Conservation (phyloP, 2,329 filamentous ascomycete species). For the Onygenales sp. region DNA sequence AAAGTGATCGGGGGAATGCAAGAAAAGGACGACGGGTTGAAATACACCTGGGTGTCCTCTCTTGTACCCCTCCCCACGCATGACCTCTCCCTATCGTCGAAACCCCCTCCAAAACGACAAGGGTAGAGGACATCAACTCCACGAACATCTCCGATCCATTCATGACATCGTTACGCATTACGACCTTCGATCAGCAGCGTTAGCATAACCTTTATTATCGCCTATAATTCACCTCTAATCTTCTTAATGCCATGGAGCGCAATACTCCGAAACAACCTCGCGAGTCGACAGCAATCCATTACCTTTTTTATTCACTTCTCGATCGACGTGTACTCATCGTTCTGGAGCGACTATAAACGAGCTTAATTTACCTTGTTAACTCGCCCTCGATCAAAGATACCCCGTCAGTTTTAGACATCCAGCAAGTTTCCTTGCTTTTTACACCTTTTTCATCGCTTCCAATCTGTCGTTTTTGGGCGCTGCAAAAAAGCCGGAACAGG, state of each 20-base stretch:
- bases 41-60: neutral
- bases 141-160: constrained; percentile 7
- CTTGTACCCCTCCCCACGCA: neutral
- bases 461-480: neutral
- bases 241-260: constrained; percentile 5
- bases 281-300: neutral
- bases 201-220: constrained; percentile 7
- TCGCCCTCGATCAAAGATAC: constrained; percentile 1
- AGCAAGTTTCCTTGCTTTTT: constrained; percentile 3
- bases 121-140: neutral
- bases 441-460: neutral
- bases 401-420: constrained; percentile 5
- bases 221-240: constrained; percentile 9
- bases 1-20: constrained; percentile 19
- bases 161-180: constrained; percentile 8
- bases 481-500: neutral
- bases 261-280: neutral
- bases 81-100: neutral
- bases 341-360: neutral
- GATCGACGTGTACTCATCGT: constrained; percentile 1
- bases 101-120: neutral
- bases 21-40: neutral
- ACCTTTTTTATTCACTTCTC: constrained; percentile 4
- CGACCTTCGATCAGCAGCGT: constrained; percentile 6
- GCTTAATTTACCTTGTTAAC: neutral